Evolutionary conservation across 352 stramenopile species (phyloP), one percentile per base, ranked within the genome.

Genomic region (Phytophthora aleatoria): DNA sequence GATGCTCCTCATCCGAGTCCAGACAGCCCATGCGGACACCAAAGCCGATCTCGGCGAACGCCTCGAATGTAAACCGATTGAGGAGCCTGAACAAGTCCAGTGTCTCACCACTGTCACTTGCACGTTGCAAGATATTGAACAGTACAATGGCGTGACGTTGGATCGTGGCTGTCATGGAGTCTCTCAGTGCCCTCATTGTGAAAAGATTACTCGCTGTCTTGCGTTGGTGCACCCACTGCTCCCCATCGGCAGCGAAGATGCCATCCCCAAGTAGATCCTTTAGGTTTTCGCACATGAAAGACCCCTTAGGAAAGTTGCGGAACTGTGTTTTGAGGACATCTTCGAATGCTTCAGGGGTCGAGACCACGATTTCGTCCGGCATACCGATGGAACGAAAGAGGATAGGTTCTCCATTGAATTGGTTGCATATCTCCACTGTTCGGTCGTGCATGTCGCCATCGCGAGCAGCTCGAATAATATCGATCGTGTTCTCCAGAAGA

Each of bases 151-250:
- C 15, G 42, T 86, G 64, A 10, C 59, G 67, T 38, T 75, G 63
- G 2, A 88, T 68, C 0, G 28, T 43, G 1, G 13, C 4, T 0
- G 71, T 70, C 76, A 86, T 84, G n/a, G 64, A 76, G 15, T 79
- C 73, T 10, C 77, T 57, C 11, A 89, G 35, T 5, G 69, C 28
- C 1, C 69, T 67, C 47, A 67, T 79, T 1, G 80, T 92, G 44
- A 96, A 95, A 10, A 97, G 85, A 45, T 96, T 83, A 41, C 79
- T 96, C 47, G 89, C 82, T 0, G 69, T 85, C 66, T 95, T 95
- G 50, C 87, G 81, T 61, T 95, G 87, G 43, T 84, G 64, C 33
- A 76, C 57, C 87, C 87, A 95, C 30, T 48, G 28, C 15, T 73
- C 60, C 5, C 79, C 82, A 54, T 95, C 83, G 10, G 75, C 68